These are phyloP conservation scores for Miscanthus sacchariflorus DNA, from an alignment of 202 grass and related monocot genomes.

Conservation along the genomic window DNA sequence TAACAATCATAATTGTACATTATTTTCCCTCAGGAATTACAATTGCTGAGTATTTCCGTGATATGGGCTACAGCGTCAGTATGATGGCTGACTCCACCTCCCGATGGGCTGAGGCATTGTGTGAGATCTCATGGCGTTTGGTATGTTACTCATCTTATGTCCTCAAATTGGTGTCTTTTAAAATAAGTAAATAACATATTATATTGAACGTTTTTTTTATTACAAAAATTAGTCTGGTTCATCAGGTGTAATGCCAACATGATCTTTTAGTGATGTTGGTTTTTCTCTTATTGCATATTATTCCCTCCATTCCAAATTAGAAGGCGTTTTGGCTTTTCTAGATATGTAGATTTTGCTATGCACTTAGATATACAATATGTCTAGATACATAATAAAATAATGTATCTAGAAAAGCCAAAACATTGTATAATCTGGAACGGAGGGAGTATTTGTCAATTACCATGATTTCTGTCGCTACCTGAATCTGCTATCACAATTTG, in stretches of 20 bases:
- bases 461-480: not conserved
- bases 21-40: constrained; percentile 64
- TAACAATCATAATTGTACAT: constrained; percentile 20
- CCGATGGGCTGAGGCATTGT: constrained; percentile 87
- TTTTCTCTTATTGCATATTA: constrained; percentile 2
- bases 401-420: no score
- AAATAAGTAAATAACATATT: not conserved
- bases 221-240: not conserved
- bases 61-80: constrained; percentile 97
- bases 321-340: no score
- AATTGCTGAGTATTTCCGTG: constrained; percentile 92
- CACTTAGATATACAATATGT: no score
- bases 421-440: no score
- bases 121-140: constrained; percentile 94
- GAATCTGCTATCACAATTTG: not conserved
- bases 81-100: constrained; percentile 99
- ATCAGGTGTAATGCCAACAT: not conserved
- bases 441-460: not conserved
- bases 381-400: no score
- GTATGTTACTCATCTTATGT: constrained; percentile 46
- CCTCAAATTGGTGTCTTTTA: not conserved
- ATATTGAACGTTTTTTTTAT: not conserved
- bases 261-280: not conserved
- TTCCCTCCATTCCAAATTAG: no score
- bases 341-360: no score